phyloP scores from a whole-genome alignment of 2,329 filamentous ascomycete species.

The Sarocladium strictum region DNA sequence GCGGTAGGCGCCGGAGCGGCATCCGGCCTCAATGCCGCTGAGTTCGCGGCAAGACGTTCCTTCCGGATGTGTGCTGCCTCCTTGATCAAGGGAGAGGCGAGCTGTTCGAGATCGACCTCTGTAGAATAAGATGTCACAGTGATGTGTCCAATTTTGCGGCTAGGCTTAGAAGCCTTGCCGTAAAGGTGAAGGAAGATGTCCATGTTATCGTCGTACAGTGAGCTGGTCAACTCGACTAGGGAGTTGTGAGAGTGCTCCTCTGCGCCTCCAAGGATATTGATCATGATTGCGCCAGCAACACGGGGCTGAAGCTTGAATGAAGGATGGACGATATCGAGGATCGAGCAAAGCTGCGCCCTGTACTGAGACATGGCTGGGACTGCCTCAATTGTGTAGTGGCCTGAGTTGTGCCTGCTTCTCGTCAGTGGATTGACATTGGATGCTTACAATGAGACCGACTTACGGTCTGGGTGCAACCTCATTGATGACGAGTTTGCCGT shows the following conservation, averaged over 20 bases:
- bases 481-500: slow-evolving; percentile 70
- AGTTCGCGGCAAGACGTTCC: slow-evolving; percentile 41
- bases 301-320: slow-evolving; percentile 49
- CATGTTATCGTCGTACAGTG: slow-evolving; percentile 35
- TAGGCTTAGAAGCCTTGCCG: slow-evolving; percentile 80
- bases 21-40: slow-evolving; percentile 29
- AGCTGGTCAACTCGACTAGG: slow-evolving; percentile 41
- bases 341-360: slow-evolving; percentile 80
- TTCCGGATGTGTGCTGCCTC: slow-evolving; percentile 53
- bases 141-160: slow-evolving; percentile 93
- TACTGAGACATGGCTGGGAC: slow-evolving; percentile 84
- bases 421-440: slow-evolving; percentile 27
- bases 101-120: slow-evolving; percentile 51
- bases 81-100: slow-evolving; percentile 63
- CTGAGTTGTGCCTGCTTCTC: slow-evolving; percentile 65
- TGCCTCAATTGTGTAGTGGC: slow-evolving; percentile 92
- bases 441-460: slow-evolving; percentile 10
- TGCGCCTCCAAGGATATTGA: slow-evolving; percentile 73
- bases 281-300: slow-evolving; percentile 64
- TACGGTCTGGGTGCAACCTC: slow-evolving; percentile 69
- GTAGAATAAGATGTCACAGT: slow-evolving; percentile 70
- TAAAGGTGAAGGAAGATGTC: slow-evolving; percentile 74
- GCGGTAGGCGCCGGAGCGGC: slow-evolving; percentile 8
- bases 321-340: slow-evolving; percentile 60
- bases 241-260: slow-evolving; percentile 53